A percentile compares a stretch with the other conserved stretches of the same genome.
phyloP scores from a whole-genome alignment of 306 rosid species.

The Comarum palustre region DNA sequence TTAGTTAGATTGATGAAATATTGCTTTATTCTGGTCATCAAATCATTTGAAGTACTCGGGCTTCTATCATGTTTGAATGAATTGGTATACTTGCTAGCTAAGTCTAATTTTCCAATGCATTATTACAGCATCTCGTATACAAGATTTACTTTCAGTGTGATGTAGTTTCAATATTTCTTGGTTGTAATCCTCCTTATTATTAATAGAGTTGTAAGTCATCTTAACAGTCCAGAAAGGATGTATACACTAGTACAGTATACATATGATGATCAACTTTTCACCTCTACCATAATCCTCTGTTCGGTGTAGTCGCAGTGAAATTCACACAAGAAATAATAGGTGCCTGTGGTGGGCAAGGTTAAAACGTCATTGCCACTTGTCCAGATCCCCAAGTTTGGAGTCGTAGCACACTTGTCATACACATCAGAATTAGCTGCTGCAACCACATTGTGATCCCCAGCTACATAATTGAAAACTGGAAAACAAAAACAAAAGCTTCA shows the following conservation, averaged over 20 bases:
- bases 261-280: background rate
- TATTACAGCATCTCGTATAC: no score
- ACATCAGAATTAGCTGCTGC: background rate
- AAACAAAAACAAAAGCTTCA: background rate
- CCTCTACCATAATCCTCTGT: background rate
- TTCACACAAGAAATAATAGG: constrained; percentile 1
- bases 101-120: no score
- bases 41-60: no score
- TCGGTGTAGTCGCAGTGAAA: background rate
- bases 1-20: no score
- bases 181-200: background rate
- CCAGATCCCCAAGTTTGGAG: background rate
- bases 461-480: background rate
- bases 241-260: background rate
- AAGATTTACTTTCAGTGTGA: no score
- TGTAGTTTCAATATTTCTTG: background rate
- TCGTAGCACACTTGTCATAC: background rate
- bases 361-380: background rate
- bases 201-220: background rate
- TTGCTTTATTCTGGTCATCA: no score
- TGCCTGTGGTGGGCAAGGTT: background rate
- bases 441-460: background rate
- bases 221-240: background rate
- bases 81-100: no score
- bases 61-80: no score